Evolutionary conservation across 768 basidiomycete species (phyloP).

Genomic region (Gelatoporia subvermispora): DNA sequence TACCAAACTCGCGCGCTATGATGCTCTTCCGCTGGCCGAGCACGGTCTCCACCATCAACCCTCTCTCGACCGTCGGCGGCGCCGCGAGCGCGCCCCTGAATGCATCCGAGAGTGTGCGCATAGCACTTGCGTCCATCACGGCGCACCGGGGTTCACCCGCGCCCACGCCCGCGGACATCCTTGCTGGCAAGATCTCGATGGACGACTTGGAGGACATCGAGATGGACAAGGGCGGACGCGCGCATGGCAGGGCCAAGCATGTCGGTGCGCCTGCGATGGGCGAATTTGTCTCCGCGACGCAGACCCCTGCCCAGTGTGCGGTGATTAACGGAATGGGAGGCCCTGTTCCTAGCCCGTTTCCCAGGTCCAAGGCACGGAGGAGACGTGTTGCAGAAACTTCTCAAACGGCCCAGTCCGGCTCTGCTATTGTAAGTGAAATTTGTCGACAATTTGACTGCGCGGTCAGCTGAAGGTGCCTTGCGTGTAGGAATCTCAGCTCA

Average conservation of each 20-base stretch:
- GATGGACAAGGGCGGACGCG: slow-evolving; percentile 13
- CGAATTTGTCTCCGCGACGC: slow-evolving; percentile 21
- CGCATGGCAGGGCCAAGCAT: slow-evolving; percentile 2
- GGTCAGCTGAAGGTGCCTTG: too few species aligned
- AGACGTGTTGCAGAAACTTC: background rate
- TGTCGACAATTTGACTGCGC: background rate
- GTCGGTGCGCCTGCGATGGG: slow-evolving; percentile 33
- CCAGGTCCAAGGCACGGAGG: background rate
- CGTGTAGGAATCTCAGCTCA: background rate
- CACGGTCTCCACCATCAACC: slow-evolving; percentile 57
- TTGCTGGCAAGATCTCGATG: slow-evolving; percentile 56
- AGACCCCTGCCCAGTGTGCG: background rate
- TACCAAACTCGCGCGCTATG: slow-evolving; percentile 76
- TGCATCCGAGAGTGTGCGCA: slow-evolving; percentile 19
- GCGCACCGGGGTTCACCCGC: slow-evolving; percentile 21
- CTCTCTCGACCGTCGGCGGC: slow-evolving; percentile 69
- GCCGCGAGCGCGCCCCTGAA: slow-evolving; percentile 32
- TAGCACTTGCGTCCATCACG: slow-evolving; percentile 23
- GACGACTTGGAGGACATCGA: slow-evolving; percentile 23
- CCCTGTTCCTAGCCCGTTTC: slow-evolving; percentile 22
- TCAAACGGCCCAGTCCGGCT: background rate
- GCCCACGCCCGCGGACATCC: slow-evolving; percentile 62
- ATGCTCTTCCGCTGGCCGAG: slow-evolving; percentile 64
- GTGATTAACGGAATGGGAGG: slow-evolving; percentile 15
- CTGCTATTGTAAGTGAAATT: background rate